Percentiles rank a stretch among this genome's conserved stretches.
phyloP scores from a whole-genome alignment of 2,329 filamentous ascomycete species.

The Pyricularia pennisetigena region DNA sequence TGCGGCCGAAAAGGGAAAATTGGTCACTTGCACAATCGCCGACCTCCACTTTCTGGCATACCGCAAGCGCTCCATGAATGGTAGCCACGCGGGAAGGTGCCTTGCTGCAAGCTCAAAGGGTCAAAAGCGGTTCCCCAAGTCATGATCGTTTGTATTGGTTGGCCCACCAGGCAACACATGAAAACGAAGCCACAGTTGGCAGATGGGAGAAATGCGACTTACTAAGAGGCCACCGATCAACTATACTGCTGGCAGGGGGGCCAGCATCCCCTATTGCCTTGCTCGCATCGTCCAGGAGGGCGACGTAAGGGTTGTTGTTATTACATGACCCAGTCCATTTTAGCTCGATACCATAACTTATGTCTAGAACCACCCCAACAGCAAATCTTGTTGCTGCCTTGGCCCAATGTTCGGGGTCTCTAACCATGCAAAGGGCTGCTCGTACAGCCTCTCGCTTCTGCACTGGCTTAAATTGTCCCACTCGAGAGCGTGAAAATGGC shows the following conservation, averaged over 20 bases:
- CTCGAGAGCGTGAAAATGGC: slow-evolving; percentile 28
- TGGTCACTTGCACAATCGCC: slow-evolving; percentile 14
- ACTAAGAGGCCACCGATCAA: slow-evolving; percentile 8
- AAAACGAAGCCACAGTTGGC: not conserved
- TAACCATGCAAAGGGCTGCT: slow-evolving; percentile 1
- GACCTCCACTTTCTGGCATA: slow-evolving; percentile 3
- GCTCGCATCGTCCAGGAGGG: slow-evolving; percentile 10
- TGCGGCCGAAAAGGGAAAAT: slow-evolving; percentile 13
- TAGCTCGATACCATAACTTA: slow-evolving; percentile 15
- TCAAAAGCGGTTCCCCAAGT: not conserved
- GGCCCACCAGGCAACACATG: not conserved
- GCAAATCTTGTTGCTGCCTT: slow-evolving; percentile 11
- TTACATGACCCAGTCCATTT: slow-evolving; percentile 4
- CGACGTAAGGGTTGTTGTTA: slow-evolving; percentile 14
- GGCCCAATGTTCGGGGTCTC: slow-evolving; percentile 3
- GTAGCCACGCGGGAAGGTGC: slow-evolving; percentile 7
- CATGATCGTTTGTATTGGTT: no score
- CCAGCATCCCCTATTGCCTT: slow-evolving; percentile 7
- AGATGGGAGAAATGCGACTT: not conserved
- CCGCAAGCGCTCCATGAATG: slow-evolving; percentile 2
- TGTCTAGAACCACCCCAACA: slow-evolving; percentile 16
- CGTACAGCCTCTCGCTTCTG: slow-evolving; percentile 12
- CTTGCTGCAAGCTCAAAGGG: not conserved
- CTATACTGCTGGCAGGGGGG: slow-evolving; percentile 7
- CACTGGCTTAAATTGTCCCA: slow-evolving; percentile 17